Percentiles rank a stretch among this genome's conserved stretches.
phyloP scores from a whole-genome alignment of 352 stramenopile genomes.

The Phytophthora hybrid region DNA sequence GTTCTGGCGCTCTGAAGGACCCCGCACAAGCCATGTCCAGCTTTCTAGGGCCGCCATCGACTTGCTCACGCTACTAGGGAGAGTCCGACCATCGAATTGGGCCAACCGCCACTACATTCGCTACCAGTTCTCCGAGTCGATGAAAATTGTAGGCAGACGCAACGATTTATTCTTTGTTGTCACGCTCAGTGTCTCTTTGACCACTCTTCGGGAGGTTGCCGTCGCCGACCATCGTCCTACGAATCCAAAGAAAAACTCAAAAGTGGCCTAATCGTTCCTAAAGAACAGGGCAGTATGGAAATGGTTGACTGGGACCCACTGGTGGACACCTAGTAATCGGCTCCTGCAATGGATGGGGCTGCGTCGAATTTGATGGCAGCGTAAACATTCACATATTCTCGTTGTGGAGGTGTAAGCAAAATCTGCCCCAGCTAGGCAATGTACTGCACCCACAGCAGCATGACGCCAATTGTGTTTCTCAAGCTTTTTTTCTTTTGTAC shows the following conservation, averaged over 20 bases:
- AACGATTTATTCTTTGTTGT: background rate
- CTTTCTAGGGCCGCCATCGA: conserved; percentile 2
- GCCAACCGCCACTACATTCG: conserved; percentile 9
- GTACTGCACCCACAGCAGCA: no score
- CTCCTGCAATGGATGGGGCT: conserved; percentile 1
- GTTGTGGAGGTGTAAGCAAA: background rate
- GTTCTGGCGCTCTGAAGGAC: background rate
- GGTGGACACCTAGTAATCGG: background rate
- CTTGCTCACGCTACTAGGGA: conserved; percentile 14
- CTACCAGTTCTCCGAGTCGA: conserved; percentile 14
- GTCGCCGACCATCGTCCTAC: background rate
- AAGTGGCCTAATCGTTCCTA: no score
- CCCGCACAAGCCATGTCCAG: background rate
- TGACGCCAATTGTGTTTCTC: background rate
- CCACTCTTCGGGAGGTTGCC: background rate
- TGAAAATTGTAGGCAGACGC: background rate
- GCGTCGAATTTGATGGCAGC: background rate
- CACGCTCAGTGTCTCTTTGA: conserved; percentile 11
- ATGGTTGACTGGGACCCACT: no score
- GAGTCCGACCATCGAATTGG: conserved; percentile 15
- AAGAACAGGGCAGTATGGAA: no score
- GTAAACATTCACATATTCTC: background rate
- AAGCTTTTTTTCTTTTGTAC: conserved; percentile 16
- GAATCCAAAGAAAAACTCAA: no score
- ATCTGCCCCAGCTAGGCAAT: no score